Evolutionary conservation across 1,284 basidiomycete species (phyloP).

Genomic region (Grifola frondosa): DNA sequence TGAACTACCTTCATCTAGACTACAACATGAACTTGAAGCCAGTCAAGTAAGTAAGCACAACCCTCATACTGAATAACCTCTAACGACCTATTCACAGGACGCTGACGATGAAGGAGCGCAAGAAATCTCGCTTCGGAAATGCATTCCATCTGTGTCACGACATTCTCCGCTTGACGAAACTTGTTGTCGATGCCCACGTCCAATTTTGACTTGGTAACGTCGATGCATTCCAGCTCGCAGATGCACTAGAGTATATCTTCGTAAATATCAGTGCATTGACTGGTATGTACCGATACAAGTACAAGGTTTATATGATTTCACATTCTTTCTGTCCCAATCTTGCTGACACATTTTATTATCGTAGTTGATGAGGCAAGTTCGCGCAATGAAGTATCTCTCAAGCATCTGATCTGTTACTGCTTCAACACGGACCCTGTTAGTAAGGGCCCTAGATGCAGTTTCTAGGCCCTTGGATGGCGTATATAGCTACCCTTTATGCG

Average conservation of each 20-base stretch:
- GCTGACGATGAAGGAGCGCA: slow-evolving; percentile 98
- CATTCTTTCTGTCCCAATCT: neutral
- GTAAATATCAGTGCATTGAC: slow-evolving; percentile 96
- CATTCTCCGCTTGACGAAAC: slow-evolving; percentile 94
- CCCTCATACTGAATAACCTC: too few species aligned
- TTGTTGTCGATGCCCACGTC: slow-evolving; percentile 97
- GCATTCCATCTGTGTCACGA: slow-evolving; percentile 98
- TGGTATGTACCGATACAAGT: slow-evolving; percentile 99
- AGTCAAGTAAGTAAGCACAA: slow-evolving; percentile 75
- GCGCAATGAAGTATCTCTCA: slow-evolving; percentile 98
- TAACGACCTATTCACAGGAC: too few species aligned
- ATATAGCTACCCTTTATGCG: slow-evolving; percentile 99
- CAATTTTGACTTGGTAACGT: slow-evolving; percentile 98
- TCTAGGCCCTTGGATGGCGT: slow-evolving; percentile 99
- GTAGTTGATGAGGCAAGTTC: slow-evolving; percentile 95
- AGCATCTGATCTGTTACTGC: slow-evolving; percentile 94
- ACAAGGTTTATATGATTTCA: slow-evolving; percentile 76
- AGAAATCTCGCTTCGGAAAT: slow-evolving; percentile 99
- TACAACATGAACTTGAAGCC: slow-evolving; percentile 96
- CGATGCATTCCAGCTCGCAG: slow-evolving; percentile 98
- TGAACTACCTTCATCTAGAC: slow-evolving; percentile 92
- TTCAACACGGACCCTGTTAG: slow-evolving; percentile 99
- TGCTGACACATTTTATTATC: neutral
- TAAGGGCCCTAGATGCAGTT: slow-evolving; percentile 97
- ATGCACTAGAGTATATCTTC: slow-evolving; percentile 97